Base-by-base conservation (phyloP, 2,329 filamentous ascomycete genomes). In the Exserohilum rostratum region DNA sequence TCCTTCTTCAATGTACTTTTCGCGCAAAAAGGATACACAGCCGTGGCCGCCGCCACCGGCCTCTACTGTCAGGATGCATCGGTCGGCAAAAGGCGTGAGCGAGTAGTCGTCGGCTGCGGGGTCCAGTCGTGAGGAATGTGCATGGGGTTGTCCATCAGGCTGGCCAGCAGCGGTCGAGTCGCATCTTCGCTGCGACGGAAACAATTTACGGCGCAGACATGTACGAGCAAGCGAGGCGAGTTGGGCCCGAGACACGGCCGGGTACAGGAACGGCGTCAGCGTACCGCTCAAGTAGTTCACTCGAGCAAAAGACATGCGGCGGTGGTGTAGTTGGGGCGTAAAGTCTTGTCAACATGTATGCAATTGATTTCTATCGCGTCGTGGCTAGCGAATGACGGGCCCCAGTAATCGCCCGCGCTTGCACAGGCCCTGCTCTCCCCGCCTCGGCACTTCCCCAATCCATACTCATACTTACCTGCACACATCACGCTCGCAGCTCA, bases 21-120 rank as follows among this genome's bases (percentile, higher is more conserved):
- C 95, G 17, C 93, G 88, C 38, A 96, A 79, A 72, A 98, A 99
- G 0, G 95, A 95, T 46, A 98, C 91, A 71, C 95, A 99, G 60
- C 95, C 95, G 70, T 95, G 88, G 7, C 95, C 95, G 22, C 95
- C 95, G 2, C 82, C 78, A 7, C 95, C 95, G 15, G 93, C 90
- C 65, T 89, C 84, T 3, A 98, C 76, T 0, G 85, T 90, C 25
- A 98, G 77, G 6, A 85, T 85, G 50, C 93, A 93, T 72, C 90
- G 89, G 77, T 99, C 95, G 51, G 90, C 88, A 70, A 99, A 99
- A 39, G 88, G 89, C 3, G 91, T 86, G 29, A 87, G 82, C 13
- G 90, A 85, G 76, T 96, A 98, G 75, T 96, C 91, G 68, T 91
- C 88, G 0, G 93, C 91, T 0, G 85, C 72, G 2, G 93, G 93